phyloP scores from a whole-genome alignment of 2,329 filamentous ascomycete genomes.

The Alternaria alternata region DNA sequence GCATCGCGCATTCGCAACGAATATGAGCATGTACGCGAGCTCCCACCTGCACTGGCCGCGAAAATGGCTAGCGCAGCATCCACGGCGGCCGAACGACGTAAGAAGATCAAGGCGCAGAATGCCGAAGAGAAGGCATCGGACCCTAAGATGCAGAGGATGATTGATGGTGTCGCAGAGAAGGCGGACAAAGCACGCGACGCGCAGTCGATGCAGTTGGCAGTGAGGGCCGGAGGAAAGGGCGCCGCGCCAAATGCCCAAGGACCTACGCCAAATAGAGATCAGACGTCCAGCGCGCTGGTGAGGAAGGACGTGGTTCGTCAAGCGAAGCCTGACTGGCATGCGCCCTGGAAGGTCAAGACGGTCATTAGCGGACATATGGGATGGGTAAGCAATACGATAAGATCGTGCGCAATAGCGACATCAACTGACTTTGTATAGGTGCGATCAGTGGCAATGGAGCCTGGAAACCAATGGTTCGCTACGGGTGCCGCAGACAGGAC shows the following conservation, averaged over 20 bases:
- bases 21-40: conserved; percentile 78
- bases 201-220: conserved; percentile 66
- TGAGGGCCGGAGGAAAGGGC: conserved; percentile 58
- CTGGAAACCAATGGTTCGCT: conserved; percentile 97
- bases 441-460: conserved; percentile 75
- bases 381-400: conserved; percentile 70
- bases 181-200: conserved; percentile 53
- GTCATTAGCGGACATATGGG: conserved; percentile 94
- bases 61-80: conserved; percentile 73
- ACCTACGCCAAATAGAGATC: conserved; percentile 60
- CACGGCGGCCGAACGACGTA: conserved; percentile 67
- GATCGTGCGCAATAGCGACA: neutral
- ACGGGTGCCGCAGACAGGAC: conserved; percentile 87
- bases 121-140: conserved; percentile 59
- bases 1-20: conserved; percentile 71
- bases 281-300: conserved; percentile 66
- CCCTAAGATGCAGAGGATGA: conserved; percentile 70
- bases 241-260: conserved; percentile 64
- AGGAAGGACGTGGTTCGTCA: conserved; percentile 70
- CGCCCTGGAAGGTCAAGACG: conserved; percentile 97
- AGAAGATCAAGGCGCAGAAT: conserved; percentile 65
- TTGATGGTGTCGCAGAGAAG: conserved; percentile 67
- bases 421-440: conserved; percentile 72
- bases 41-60: conserved; percentile 79
- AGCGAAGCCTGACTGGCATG: conserved; percentile 90